phyloP scores from a whole-genome alignment of 495 filamentous ascomycete species.

The Sporormia fimetaria region DNA sequence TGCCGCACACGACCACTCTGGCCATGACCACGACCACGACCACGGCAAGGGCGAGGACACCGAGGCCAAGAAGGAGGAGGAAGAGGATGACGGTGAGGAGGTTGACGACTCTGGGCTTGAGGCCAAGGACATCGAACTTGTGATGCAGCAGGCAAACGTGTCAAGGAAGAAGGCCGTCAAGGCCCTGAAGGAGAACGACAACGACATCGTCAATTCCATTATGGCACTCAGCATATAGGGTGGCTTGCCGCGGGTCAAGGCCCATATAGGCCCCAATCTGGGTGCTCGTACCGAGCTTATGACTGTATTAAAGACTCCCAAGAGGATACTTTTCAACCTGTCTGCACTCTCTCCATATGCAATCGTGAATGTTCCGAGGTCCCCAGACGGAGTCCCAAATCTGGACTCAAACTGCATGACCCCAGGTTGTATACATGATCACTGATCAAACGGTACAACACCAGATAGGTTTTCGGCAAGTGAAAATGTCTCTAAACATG shows the following conservation, averaged over 20 bases:
- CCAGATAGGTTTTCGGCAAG: no score
- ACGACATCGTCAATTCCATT: constrained; percentile 99
- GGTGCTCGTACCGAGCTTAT: background rate
- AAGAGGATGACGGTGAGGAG: constrained; percentile 92
- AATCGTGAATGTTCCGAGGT: no score
- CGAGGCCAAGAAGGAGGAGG: constrained; percentile 63
- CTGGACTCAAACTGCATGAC: no score
- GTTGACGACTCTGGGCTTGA: constrained; percentile 89
- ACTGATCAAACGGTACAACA: no score
- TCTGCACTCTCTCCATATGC: no score
- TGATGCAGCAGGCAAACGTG: constrained; percentile 95
- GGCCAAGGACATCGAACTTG: constrained; percentile 97
- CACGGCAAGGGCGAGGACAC: constrained; percentile 68
- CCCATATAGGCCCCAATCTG: background rate
- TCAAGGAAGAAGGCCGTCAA: constrained; percentile 97
- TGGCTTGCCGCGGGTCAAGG: background rate
- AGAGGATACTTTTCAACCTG: no score
- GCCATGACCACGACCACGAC: constrained; percentile 42
- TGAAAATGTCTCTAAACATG: no score
- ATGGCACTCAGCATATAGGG: constrained; percentile 94
- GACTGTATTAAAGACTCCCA: no score
- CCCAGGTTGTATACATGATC: no score
- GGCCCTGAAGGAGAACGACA: constrained; percentile 96
- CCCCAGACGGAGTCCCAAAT: no score
- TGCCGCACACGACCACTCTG: constrained; percentile 46